Evolutionary conservation across 2,329 filamentous ascomycete genomes (phyloP).

Genomic region (Exophiala aquamarina): DNA sequence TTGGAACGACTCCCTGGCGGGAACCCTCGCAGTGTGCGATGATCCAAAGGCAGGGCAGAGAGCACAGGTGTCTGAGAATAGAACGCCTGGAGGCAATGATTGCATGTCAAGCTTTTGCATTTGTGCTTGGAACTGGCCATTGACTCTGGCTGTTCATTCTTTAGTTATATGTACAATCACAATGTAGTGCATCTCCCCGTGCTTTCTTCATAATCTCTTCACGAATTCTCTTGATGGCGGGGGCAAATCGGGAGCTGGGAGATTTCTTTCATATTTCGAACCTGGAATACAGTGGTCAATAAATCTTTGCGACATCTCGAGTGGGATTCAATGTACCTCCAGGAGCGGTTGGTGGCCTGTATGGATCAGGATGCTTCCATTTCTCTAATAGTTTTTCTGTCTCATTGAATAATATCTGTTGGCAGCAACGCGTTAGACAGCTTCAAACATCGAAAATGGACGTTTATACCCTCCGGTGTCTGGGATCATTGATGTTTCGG

Average conservation of each 20-base stretch:
- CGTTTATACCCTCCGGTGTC: conserved; percentile 75
- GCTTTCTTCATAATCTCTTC: conserved; percentile 25
- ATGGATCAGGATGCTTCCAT: conserved; percentile 98
- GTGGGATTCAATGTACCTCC: conserved; percentile 64
- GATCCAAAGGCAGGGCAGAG: no score
- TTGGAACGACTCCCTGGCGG: no score
- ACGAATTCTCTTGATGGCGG: conserved; percentile 32
- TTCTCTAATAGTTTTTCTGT: conserved; percentile 83
- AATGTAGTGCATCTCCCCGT: neutral
- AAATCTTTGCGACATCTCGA: neutral
- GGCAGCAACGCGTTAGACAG: conserved; percentile 16
- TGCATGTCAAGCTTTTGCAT: neutral
- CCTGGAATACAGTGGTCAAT: conserved; percentile 51
- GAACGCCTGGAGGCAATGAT: conserved; percentile 1
- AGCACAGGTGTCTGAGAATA: no score
- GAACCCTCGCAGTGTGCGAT: no score
- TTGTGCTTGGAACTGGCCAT: no score
- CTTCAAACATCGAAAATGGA: neutral
- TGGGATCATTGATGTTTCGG: conserved; percentile 76
- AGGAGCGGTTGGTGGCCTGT: conserved; percentile 82
- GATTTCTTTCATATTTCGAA: conserved; percentile 94
- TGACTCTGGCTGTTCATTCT: neutral
- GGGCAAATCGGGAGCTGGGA: conserved; percentile 75
- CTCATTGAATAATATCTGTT: conserved; percentile 77
- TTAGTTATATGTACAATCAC: conserved; percentile 21